phyloP scores from a whole-genome alignment of 2,329 filamentous ascomycete species.

The Zymoseptoria tritici region DNA sequence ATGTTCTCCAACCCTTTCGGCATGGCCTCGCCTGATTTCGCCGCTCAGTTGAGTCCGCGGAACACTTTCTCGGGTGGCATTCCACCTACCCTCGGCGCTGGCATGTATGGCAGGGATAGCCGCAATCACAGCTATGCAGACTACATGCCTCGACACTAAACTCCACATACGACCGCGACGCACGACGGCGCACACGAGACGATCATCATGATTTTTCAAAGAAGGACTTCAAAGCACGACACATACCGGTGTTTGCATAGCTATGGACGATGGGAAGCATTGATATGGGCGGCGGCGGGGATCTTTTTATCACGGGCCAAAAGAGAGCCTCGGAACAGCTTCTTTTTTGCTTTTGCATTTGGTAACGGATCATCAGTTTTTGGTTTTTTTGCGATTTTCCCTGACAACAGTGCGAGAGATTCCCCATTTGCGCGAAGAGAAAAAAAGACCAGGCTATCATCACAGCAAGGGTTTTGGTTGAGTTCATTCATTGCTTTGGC shows the following conservation, averaged over 20 bases:
- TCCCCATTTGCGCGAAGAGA: slow-evolving; percentile 14
- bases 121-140: slow-evolving; percentile 8
- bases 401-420: slow-evolving; percentile 11
- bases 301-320: neutral
- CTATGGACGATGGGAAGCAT: neutral
- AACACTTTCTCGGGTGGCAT: slow-evolving; percentile 22
- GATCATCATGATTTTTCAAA: neutral
- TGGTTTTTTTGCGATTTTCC: slow-evolving; percentile 4
- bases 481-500: slow-evolving; percentile 6
- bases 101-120: slow-evolving; percentile 19
- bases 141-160: neutral
- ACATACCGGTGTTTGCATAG: slow-evolving; percentile 1
- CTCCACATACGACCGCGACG: neutral
- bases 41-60: slow-evolving; percentile 17
- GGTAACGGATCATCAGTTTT: slow-evolving; percentile 7
- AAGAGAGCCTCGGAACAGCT: neutral
- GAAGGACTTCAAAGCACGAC: slow-evolving; percentile 3
- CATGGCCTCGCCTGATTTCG: slow-evolving; percentile 14
- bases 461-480: neutral
- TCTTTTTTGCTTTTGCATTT: neutral
- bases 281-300: no score
- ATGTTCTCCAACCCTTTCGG: slow-evolving; percentile 27
- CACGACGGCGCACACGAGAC: neutral
- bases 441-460: neutral
- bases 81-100: slow-evolving; percentile 22